phyloP scores from a whole-genome alignment of 768 basidiomycete species.

The Xanthoconium purpureum region DNA sequence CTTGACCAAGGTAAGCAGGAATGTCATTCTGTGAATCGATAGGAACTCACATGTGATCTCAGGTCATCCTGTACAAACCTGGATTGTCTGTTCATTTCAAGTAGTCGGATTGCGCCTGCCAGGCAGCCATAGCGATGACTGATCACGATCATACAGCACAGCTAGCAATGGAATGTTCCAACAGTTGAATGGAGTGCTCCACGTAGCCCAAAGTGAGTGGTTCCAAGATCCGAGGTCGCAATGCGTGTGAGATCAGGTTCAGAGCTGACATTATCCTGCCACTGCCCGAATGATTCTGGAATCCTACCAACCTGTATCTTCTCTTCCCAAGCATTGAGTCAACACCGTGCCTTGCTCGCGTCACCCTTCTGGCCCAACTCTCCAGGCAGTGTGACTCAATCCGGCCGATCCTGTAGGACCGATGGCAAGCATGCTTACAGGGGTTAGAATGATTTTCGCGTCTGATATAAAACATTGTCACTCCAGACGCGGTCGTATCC shows the following conservation, averaged over 20 bases:
- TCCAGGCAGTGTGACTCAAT: background rate
- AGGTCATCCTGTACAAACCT: background rate
- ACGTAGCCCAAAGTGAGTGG: background rate
- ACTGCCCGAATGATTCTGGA: background rate
- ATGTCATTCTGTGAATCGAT: background rate
- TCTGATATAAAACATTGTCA: background rate
- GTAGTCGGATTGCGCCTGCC: background rate
- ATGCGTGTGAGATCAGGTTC: background rate
- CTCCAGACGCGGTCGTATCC: background rate
- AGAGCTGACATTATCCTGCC: background rate
- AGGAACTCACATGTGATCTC: background rate
- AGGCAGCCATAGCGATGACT: background rate
- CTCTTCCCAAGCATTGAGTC: too few species aligned
- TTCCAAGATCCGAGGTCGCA: background rate
- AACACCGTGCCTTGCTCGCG: too few species aligned
- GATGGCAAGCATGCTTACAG: background rate
- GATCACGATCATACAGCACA: background rate
- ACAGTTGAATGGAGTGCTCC: background rate
- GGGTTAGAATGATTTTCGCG: background rate
- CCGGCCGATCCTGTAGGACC: background rate
- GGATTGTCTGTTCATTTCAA: background rate
- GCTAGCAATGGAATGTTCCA: background rate
- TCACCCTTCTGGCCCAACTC: background rate
- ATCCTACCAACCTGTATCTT: conserved; percentile 3
- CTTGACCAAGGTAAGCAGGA: background rate